Evolutionary conservation across 1,139 yeast species (phyloP).

Genomic region (Eremothecium sinecaudum): DNA sequence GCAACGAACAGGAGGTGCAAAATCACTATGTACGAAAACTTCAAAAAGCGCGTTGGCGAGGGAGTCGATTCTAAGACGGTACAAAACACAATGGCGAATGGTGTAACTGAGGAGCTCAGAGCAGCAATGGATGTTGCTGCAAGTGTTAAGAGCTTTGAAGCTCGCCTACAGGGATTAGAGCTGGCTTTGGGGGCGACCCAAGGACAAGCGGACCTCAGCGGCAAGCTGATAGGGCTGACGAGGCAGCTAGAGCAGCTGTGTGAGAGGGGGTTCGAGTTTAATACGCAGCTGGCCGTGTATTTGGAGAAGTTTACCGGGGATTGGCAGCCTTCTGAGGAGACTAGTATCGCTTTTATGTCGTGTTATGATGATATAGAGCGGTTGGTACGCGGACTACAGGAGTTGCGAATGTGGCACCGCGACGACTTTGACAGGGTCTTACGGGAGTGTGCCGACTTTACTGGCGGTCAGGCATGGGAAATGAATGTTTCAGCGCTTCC

Average conservation of each 20-base stretch:
- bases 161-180: constrained; percentile 3
- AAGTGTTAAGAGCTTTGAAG: too few species aligned
- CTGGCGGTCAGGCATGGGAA: constrained; percentile 1
- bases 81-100: too few species aligned
- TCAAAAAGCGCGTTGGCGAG: too few species aligned
- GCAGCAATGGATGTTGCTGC: too few species aligned
- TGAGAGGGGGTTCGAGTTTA: constrained; percentile 5
- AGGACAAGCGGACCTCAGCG: constrained; percentile 1
- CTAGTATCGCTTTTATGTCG: constrained; percentile 6
- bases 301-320: constrained; percentile 2
- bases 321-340: background rate
- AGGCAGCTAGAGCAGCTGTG: constrained; percentile 6
- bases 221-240: constrained; percentile 3
- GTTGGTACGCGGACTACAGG: constrained; percentile 7
- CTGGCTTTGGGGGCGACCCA: constrained; percentile 3
- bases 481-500: constrained; percentile 7
- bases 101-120: too few species aligned
- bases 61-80: too few species aligned
- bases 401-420: constrained; percentile 8
- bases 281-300: constrained; percentile 3
- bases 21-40: too few species aligned
- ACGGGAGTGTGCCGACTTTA: constrained; percentile 6
- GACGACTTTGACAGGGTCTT: constrained; percentile 7
- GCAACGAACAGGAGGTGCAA: too few species aligned
- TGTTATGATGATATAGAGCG: constrained; percentile 8